These are phyloP conservation scores for Solanum tacnaense DNA, from an alignment of 257 asterid genomes.

Conservation along the genomic window DNA sequence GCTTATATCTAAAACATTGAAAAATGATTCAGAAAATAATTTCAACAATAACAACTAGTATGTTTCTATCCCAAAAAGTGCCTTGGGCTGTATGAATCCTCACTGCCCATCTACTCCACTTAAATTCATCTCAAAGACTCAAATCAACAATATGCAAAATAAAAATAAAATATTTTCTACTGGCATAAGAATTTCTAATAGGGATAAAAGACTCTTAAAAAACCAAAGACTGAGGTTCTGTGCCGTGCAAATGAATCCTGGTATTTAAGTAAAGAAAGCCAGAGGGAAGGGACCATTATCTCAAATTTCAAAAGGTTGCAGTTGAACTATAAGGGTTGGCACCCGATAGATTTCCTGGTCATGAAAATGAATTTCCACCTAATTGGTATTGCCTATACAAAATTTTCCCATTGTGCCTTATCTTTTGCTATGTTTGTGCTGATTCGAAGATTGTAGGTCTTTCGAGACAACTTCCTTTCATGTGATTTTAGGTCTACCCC, in stretches of 20 bases:
- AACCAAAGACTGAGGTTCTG: background rate
- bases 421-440: background rate
- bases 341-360: background rate
- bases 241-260: background rate
- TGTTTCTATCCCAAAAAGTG: background rate
- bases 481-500: background rate
- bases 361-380: background rate
- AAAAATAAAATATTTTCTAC: background rate
- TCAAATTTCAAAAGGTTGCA: background rate
- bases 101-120: background rate
- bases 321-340: background rate
- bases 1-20: background rate
- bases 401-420: background rate
- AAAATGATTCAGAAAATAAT: background rate
- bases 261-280: background rate
- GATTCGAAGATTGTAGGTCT: background rate
- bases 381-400: background rate
- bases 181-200: background rate
- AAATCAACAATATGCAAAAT: background rate
- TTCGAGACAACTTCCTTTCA: background rate
- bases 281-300: background rate
- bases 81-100: background rate
- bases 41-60: background rate
- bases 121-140: background rate
- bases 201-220: background rate